Percentiles rank a stretch among this genome's conserved stretches.
phyloP scores from a whole-genome alignment of 768 basidiomycete genomes.

The Suillus subluteus region DNA sequence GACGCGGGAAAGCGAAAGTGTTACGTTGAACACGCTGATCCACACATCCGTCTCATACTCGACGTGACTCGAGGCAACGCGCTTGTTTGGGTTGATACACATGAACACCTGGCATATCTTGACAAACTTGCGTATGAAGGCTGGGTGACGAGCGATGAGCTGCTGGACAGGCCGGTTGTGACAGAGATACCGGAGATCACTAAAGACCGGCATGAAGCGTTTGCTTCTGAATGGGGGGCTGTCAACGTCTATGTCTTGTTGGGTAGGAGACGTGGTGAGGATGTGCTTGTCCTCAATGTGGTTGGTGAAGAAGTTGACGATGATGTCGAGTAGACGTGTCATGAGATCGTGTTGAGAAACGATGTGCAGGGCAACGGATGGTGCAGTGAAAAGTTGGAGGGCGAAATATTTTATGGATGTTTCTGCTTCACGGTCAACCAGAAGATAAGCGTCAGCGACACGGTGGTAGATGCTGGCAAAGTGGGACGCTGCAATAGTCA shows the following conservation, averaged over 20 bases:
- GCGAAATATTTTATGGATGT: slow-evolving; percentile 94
- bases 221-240: slow-evolving; percentile 90
- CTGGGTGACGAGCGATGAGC: slow-evolving; percentile 69
- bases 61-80: slow-evolving; percentile 81
- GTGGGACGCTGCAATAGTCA: slow-evolving; percentile 62
- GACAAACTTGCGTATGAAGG: slow-evolving; percentile 72
- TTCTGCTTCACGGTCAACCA: slow-evolving; percentile 93
- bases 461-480: slow-evolving; percentile 86
- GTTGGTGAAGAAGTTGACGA: slow-evolving; percentile 91
- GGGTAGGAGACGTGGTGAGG: slow-evolving; percentile 32
- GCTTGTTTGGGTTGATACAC: slow-evolving; percentile 89
- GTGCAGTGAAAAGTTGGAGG: slow-evolving; percentile 90
- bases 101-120: slow-evolving; percentile 88
- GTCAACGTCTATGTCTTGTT: slow-evolving; percentile 71
- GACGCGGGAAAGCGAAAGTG: slow-evolving; percentile 84
- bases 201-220: slow-evolving; percentile 94
- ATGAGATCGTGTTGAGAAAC: slow-evolving; percentile 76
- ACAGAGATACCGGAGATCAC: slow-evolving; percentile 84
- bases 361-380: slow-evolving; percentile 80
- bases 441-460: slow-evolving; percentile 88
- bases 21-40: slow-evolving; percentile 96
- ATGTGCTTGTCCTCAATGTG: slow-evolving; percentile 80
- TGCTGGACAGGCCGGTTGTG: slow-evolving; percentile 80
- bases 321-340: slow-evolving; percentile 77
- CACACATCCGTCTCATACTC: slow-evolving; percentile 97